Conservation (phyloP, 2,329 filamentous ascomycete species). For the Plenodomus tracheiphilus region DNA sequence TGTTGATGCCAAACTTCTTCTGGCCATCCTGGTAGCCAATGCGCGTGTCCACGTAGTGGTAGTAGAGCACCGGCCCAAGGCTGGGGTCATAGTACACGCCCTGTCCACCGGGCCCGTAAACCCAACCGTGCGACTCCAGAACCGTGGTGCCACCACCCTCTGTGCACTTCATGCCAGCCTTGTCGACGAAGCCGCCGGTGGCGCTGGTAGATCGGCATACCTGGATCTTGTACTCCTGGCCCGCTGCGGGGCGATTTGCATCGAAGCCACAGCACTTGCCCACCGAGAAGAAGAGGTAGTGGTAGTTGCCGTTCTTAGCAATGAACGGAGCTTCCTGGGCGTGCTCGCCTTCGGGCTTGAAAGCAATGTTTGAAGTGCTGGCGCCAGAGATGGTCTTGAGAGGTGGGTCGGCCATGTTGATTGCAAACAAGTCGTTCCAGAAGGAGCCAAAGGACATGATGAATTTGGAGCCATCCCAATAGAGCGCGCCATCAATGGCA, state of each 20-base stretch:
- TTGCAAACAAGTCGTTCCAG: slow-evolving; percentile 68
- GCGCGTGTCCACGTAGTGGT: slow-evolving; percentile 62
- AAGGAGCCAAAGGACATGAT: slow-evolving; percentile 68
- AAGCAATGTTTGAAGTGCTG: slow-evolving; percentile 54
- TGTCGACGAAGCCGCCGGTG: slow-evolving; percentile 61
- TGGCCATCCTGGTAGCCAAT: slow-evolving; percentile 57
- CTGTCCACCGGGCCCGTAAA: slow-evolving; percentile 70
- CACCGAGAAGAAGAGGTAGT: slow-evolving; percentile 66
- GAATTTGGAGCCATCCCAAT: slow-evolving; percentile 50
- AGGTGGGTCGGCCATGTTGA: slow-evolving; percentile 50
- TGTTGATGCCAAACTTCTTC: slow-evolving; percentile 59
- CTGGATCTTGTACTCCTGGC: slow-evolving; percentile 68
- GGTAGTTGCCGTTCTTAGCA: slow-evolving; percentile 59
- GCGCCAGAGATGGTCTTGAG: slow-evolving; percentile 37
- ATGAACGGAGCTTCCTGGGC: slow-evolving; percentile 62
- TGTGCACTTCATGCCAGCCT: slow-evolving; percentile 57
- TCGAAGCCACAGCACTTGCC: slow-evolving; percentile 68
- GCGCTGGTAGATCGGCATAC: slow-evolving; percentile 62
- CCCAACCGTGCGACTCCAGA: slow-evolving; percentile 60
- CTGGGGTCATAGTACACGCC: slow-evolving; percentile 58
- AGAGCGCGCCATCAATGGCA: slow-evolving; percentile 57
- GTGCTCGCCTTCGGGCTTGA: slow-evolving; percentile 55
- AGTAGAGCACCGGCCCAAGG: slow-evolving; percentile 61
- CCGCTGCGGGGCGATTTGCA: slow-evolving; percentile 53
- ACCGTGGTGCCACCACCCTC: slow-evolving; percentile 64